phyloP scores from a whole-genome alignment of 139 green algal species.

The Chlamydomonas incerta region DNA sequence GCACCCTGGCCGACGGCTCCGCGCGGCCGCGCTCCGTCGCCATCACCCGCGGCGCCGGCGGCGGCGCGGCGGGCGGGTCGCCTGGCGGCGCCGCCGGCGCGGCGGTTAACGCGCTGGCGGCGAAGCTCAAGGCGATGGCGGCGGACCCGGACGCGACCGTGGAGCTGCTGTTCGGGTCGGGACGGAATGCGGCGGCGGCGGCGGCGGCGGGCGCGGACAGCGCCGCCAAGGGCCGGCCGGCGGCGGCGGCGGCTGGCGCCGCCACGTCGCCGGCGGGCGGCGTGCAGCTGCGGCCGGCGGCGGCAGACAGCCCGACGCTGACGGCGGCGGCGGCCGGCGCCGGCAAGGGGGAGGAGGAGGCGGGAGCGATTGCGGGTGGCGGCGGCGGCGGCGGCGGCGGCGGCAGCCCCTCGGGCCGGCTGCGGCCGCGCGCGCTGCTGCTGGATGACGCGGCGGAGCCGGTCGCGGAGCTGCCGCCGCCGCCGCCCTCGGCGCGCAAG shows the following conservation, averaged over 20 bases:
- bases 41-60: slow-evolving; percentile 2
- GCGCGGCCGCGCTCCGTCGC: slow-evolving; percentile 18
- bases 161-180: not conserved
- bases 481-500: slow-evolving; percentile 1
- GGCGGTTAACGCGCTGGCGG: not conserved
- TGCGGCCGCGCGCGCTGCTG: not conserved
- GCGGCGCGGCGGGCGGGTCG: not conserved
- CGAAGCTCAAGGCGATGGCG: slow-evolving; percentile 25
- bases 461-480: not conserved
- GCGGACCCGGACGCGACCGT: slow-evolving; percentile 17
- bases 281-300: not conserved
- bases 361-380: too few relatives aligned
- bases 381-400: too few relatives aligned
- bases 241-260: not conserved
- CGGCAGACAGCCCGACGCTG: not conserved
- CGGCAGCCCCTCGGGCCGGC: not conserved
- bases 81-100: too few relatives aligned
- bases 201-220: too few relatives aligned
- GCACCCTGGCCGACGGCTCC: slow-evolving; percentile 26
- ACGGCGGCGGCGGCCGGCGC: not conserved
- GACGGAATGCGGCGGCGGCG: not conserved
- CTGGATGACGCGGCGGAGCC: not conserved
- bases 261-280: not conserved
- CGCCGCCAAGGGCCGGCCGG: not conserved
- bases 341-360: not conserved